A percentile compares a stretch with the other conserved stretches of the same genome.
These are phyloP conservation scores for Orbilia javanica DNA, from an alignment of 2,329 filamentous ascomycete species.

Conservation along the genomic window DNA sequence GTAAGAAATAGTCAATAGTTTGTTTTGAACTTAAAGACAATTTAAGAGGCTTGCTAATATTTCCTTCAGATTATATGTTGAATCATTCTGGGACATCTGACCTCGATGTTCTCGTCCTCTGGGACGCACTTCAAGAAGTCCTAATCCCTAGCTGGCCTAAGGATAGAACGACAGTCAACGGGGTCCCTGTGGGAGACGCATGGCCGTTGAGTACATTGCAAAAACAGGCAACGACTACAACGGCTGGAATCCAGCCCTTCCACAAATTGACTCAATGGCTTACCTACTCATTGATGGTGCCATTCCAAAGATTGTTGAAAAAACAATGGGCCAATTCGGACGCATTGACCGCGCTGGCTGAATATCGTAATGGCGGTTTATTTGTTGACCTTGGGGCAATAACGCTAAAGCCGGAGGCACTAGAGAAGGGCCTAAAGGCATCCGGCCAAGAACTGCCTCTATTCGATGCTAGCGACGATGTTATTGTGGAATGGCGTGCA, in stretches of 20 bases:
- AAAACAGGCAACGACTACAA: neutral
- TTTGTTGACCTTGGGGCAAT: slow-evolving; percentile 86
- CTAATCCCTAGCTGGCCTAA: slow-evolving; percentile 88
- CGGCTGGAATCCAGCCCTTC: slow-evolving; percentile 74
- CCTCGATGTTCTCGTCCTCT: slow-evolving; percentile 86
- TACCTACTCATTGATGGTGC: slow-evolving; percentile 91
- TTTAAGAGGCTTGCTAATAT: slow-evolving; percentile 66
- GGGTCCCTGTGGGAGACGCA: slow-evolving; percentile 89
- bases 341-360: slow-evolving; percentile 85
- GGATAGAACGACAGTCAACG: slow-evolving; percentile 87
- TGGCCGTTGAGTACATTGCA: slow-evolving; percentile 92
- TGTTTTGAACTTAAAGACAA: neutral
- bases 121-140: slow-evolving; percentile 89
- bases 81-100: slow-evolving; percentile 85
- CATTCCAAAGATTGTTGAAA: slow-evolving; percentile 83
- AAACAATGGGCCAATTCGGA: slow-evolving; percentile 85
- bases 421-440: slow-evolving; percentile 77
- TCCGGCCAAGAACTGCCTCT: slow-evolving; percentile 80
- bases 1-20: neutral
- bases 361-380: slow-evolving; percentile 91
- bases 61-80: slow-evolving; percentile 89
- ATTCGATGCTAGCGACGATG: slow-evolving; percentile 79
- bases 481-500: slow-evolving; percentile 83
- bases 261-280: slow-evolving; percentile 97
- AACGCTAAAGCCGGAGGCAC: slow-evolving; percentile 78